These are phyloP conservation scores for Xanthoconium separans DNA, from an alignment of 1,284 basidiomycete genomes.

Conservation along the genomic window DNA sequence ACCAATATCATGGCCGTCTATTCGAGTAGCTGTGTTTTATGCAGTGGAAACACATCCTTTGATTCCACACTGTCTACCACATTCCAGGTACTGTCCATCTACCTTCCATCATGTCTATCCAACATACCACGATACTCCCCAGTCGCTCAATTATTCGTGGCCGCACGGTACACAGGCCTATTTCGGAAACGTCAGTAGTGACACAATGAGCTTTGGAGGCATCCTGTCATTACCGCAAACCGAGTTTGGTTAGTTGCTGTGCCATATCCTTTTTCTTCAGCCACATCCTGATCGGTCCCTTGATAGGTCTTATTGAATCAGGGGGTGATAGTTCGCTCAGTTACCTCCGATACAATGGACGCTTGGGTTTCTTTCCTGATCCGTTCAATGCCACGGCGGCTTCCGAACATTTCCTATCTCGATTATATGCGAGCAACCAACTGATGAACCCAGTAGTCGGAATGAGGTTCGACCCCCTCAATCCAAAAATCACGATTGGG, in stretches of 20 bases:
- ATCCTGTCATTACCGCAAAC: constrained; percentile 11
- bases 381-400: constrained; percentile 18
- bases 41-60: constrained; percentile 19
- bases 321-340: constrained; percentile 13
- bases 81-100: constrained; percentile 15
- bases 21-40: constrained; percentile 22
- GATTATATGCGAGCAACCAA: constrained; percentile 12
- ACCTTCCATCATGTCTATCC: background rate
- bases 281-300: too few species aligned
- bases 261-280: background rate
- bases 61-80: constrained; percentile 18
- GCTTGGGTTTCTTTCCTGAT: constrained; percentile 23
- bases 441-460: constrained; percentile 28
- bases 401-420: constrained; percentile 20
- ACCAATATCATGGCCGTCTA: constrained; percentile 15
- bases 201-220: constrained; percentile 15
- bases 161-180: constrained; percentile 7
- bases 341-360: constrained; percentile 22
- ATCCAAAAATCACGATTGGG: constrained; percentile 28
- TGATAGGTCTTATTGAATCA: constrained; percentile 14
- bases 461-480: constrained; percentile 22
- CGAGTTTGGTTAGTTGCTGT: constrained; percentile 10
- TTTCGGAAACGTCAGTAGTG: constrained; percentile 13
- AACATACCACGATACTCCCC: background rate
- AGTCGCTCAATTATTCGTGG: constrained; percentile 13